Percentiles rank a stretch among this genome's conserved stretches.
Evolutionary conservation across 2,329 filamentous ascomycete genomes (phyloP).

Genomic region (Ascochyta lentis): DNA sequence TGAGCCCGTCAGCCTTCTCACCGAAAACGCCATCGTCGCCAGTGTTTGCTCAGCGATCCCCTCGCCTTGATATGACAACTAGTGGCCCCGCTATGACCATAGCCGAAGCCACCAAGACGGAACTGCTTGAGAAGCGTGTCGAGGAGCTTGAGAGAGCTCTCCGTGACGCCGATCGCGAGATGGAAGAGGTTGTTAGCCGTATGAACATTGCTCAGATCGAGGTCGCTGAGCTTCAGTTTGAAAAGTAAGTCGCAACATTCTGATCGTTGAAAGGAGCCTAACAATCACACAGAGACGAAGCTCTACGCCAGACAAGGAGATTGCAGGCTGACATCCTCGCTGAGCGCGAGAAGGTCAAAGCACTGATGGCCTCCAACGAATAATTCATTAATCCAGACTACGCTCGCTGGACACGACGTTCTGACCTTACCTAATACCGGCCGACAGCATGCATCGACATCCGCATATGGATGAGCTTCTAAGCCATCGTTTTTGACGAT

Average conservation of each 20-base stretch:
- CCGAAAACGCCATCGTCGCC: slow-evolving; percentile 69
- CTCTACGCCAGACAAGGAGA: slow-evolving; percentile 72
- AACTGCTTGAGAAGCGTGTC: slow-evolving; percentile 78
- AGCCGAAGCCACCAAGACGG: slow-evolving; percentile 75
- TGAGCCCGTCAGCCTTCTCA: slow-evolving; percentile 59
- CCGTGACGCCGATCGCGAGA: slow-evolving; percentile 76
- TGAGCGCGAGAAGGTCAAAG: slow-evolving; percentile 67
- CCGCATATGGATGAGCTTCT: neutral
- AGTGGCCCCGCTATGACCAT: slow-evolving; percentile 66
- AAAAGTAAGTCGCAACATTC: slow-evolving; percentile 55
- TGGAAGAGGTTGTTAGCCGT: slow-evolving; percentile 80
- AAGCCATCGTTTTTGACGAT: slow-evolving; percentile 15
- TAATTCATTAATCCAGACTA: slow-evolving; percentile 21
- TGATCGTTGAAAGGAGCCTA: slow-evolving; percentile 6
- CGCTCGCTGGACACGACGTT: slow-evolving; percentile 25
- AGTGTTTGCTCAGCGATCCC: slow-evolving; percentile 65
- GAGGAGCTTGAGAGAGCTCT: slow-evolving; percentile 84
- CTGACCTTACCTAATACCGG: slow-evolving; percentile 21
- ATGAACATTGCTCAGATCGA: slow-evolving; percentile 87
- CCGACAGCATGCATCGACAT: slow-evolving; percentile 3
- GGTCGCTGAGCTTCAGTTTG: slow-evolving; percentile 77
- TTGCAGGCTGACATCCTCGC: slow-evolving; percentile 71
- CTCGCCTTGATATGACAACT: slow-evolving; percentile 66
- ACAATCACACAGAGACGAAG: slow-evolving; percentile 65
- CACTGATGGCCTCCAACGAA: slow-evolving; percentile 48